Evolutionary conservation across 2,329 filamentous ascomycete species (phyloP), one percentile per base, ranked within the genome.

Genomic region (Penicillium rolfsii): DNA sequence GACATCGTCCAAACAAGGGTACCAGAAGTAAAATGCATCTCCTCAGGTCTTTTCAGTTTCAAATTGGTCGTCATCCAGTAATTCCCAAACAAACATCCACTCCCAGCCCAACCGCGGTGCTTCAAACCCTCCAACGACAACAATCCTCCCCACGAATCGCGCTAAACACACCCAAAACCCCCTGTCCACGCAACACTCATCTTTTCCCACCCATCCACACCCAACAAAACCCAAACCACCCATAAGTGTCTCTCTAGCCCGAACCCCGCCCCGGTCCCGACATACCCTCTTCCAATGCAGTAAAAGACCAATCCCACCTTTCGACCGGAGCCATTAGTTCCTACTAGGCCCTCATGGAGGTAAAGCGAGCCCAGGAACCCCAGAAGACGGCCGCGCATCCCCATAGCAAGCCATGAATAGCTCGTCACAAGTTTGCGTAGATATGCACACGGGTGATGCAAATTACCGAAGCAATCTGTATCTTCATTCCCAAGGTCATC

Each of bases 1-100:
- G n/a, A 4, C n/a, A 2, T 28, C 4, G n/a, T 50, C n/a, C 11
- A 3, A 50, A 50, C 16, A 33, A 12, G 5, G 28, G 46, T 22
- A 8, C 4, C 28, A 22, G 35, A 4, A 54, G 24, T 26, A n/a
- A 14, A 30, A 5, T 22, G 5, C 9, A 24, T 73, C 75, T 78
- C 77, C 76, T 80, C 77, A 80, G 77, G 75, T 79, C 76, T 79
- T 79, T 77, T 78, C 74, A 78, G 74, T 79, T 77, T 76, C 68
- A 68, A 64, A 64, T 70, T 66, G 70, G 71, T 74, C 77, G 64
- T 78, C 77, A 79, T 76, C 62, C 76, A 68, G 67, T 48, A 16
- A 33, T 22, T 22, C 69, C 68, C 67, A 68, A 57, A 41, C 58
- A 62, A 45, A 61, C 63, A 53, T 65, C 62, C 58, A 61, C 65